These are phyloP conservation scores for Xerocomellus chrysenteron DNA, from an alignment of 768 basidiomycete genomes.

Conservation along the genomic window DNA sequence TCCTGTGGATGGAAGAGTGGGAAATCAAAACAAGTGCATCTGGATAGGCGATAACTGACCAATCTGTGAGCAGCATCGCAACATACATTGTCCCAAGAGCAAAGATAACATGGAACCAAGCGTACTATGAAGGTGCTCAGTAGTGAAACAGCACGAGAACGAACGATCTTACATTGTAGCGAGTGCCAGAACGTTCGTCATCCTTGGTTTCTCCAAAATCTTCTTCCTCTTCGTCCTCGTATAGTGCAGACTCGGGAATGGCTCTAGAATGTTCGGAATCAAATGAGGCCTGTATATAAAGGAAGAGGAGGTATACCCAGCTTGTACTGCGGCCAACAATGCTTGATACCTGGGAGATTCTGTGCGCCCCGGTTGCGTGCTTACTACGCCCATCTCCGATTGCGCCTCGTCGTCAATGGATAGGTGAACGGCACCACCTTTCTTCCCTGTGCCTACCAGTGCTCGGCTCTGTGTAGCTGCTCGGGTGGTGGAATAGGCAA, in stretches of 20 bases:
- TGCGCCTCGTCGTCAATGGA: slow-evolving; percentile 53
- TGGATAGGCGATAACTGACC: slow-evolving; percentile 53
- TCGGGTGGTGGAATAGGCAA: slow-evolving; percentile 94
- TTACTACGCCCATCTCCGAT: slow-evolving; percentile 75
- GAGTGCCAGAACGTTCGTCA: slow-evolving; percentile 90
- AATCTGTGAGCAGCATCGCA: slow-evolving; percentile 94
- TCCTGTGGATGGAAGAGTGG: slow-evolving; percentile 45
- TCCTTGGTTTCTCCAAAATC: slow-evolving; percentile 74
- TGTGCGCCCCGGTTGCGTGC: slow-evolving; percentile 76
- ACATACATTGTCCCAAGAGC: slow-evolving; percentile 97
- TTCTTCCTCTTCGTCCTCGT: slow-evolving; percentile 75
- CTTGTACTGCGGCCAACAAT: slow-evolving; percentile 91
- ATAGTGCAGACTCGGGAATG: slow-evolving; percentile 87
- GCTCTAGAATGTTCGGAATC: slow-evolving; percentile 47
- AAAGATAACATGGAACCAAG: slow-evolving; percentile 99
- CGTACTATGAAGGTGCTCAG: slow-evolving; percentile 57
- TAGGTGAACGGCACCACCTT: slow-evolving; percentile 61
- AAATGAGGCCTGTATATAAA: not conserved
- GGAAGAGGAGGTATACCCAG: slow-evolving; percentile 59
- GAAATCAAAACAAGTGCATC: not conserved
- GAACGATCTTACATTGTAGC: slow-evolving; percentile 75
- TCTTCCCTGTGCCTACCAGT: slow-evolving; percentile 72
- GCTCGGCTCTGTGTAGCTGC: slow-evolving; percentile 96
- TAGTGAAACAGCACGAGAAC: not conserved
- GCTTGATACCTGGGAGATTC: slow-evolving; percentile 93